These are phyloP conservation scores for Colletotrichum sp. DNA, from an alignment of 2,329 filamentous ascomycete genomes.

Conservation along the genomic window DNA sequence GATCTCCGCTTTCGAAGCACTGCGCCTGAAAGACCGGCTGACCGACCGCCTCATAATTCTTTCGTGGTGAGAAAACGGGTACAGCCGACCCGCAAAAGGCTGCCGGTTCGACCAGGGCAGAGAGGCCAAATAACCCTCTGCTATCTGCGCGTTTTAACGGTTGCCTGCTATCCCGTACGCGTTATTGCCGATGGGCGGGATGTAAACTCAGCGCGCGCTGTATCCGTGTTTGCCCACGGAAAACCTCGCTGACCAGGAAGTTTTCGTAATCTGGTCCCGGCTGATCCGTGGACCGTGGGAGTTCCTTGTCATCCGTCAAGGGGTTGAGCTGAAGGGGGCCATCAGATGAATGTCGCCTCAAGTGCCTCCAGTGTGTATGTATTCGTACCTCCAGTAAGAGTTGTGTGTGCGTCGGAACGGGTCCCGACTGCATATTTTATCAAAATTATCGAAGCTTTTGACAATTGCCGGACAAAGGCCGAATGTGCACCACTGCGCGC, in stretches of 20 bases:
- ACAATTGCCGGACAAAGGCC: neutral
- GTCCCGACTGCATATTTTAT: neutral
- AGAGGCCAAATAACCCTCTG: neutral
- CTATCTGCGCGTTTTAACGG: neutral
- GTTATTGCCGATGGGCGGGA: neutral
- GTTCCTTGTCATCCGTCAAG: neutral
- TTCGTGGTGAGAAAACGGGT: neutral
- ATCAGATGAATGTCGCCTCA: neutral
- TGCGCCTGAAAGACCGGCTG: neutral
- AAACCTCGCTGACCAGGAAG: neutral
- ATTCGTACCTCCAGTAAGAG: neutral
- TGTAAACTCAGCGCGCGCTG: neutral
- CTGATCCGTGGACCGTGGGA: neutral
- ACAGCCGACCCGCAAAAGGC: neutral
- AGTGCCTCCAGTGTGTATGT: neutral
- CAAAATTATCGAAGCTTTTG: neutral
- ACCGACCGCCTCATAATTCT: neutral
- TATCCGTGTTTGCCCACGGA: neutral
- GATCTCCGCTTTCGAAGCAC: neutral
- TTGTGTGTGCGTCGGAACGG: neutral
- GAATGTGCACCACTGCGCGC: neutral
- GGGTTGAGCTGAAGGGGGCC: neutral
- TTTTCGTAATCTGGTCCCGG: neutral
- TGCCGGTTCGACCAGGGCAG: neutral
- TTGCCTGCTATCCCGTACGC: neutral